phyloP scores from a whole-genome alignment of 2,329 filamentous ascomycete species.

The Rutstroemia sp. region DNA sequence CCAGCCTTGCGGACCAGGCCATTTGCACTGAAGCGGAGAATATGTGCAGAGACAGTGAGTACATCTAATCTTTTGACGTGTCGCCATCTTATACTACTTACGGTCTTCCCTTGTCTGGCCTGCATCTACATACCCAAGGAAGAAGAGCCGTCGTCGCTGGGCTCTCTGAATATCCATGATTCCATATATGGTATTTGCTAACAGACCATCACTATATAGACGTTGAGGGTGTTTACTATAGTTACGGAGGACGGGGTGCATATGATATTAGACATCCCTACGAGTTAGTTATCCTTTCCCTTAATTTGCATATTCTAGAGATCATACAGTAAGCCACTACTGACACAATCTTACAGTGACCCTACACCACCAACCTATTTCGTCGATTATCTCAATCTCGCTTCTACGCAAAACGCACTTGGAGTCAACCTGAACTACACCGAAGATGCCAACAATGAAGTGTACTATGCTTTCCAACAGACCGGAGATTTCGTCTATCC shows the following conservation, averaged over 20 bases:
- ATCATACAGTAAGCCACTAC: background rate
- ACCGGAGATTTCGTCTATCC: conserved; percentile 55
- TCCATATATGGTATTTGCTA: no score
- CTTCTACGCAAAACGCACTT: conserved; percentile 5
- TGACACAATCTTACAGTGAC: conserved; percentile 28
- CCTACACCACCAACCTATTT: conserved; percentile 44
- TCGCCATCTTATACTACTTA: no score
- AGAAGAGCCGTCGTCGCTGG: no score
- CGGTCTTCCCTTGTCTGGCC: no score
- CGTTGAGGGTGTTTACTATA: conserved; percentile 37
- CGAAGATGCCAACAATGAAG: conserved; percentile 26
- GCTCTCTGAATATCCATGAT: no score
- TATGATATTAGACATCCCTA: conserved; percentile 47
- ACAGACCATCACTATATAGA: no score
- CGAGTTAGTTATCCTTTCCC: background rate
- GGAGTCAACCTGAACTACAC: conserved; percentile 11
- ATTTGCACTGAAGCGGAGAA: conserved; percentile 44
- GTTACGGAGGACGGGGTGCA: conserved; percentile 33
- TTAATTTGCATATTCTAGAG: background rate
- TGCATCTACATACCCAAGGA: no score
- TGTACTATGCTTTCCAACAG: conserved; percentile 38
- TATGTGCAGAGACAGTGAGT: conserved; percentile 45
- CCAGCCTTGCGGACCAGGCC: conserved; percentile 29
- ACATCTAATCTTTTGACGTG: no score
- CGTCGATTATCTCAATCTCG: conserved; percentile 30